These are phyloP conservation scores for Mucor indicus DNA, from an alignment of 371 early-diverging fungal genomes.

Conservation along the genomic window DNA sequence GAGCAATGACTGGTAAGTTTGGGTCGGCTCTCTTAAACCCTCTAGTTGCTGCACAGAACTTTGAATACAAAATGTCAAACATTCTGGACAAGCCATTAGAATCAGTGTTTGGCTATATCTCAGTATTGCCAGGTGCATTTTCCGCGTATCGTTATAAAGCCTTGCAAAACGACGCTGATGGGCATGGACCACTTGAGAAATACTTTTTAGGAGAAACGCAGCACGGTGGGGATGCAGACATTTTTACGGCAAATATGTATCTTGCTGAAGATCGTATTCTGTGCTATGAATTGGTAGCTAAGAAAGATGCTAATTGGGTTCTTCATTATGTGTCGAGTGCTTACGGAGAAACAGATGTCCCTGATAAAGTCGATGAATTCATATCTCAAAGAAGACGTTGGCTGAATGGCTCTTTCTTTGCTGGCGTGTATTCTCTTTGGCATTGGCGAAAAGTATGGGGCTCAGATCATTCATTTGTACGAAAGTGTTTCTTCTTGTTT, in stretches of 20 bases:
- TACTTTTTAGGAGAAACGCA: constrained; percentile 94
- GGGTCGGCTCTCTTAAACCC: constrained; percentile 75
- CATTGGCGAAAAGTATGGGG: constrained; percentile 51
- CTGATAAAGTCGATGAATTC: constrained; percentile 69
- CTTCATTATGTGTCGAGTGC: constrained; percentile 67
- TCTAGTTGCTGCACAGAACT: constrained; percentile 90
- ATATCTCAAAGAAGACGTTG: constrained; percentile 88
- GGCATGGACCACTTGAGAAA: constrained; percentile 76
- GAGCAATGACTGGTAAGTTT: constrained; percentile 77
- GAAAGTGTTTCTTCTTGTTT: constrained; percentile 60
- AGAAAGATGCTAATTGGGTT: constrained; percentile 64
- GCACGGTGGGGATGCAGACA: constrained; percentile 71
- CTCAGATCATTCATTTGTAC: constrained; percentile 52
- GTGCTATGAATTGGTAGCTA: constrained; percentile 84
- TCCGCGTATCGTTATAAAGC: constrained; percentile 93
- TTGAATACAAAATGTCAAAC: constrained; percentile 96
- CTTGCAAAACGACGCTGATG: constrained; percentile 67
- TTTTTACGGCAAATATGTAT: constrained; percentile 75
- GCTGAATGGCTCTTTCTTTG: constrained; percentile 80
- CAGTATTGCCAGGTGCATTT: constrained; percentile 96
- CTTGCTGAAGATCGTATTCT: constrained; percentile 86
- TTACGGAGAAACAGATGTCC: constrained; percentile 87
- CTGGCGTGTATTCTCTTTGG: constrained; percentile 47
- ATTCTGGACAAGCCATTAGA: constrained; percentile 97
- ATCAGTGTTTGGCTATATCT: constrained; percentile 95